Evolutionary conservation across 148 eudicot genomes (phyloP), one percentile per base, ranked within the genome.

Genomic region (Gaultheria prostrata): DNA sequence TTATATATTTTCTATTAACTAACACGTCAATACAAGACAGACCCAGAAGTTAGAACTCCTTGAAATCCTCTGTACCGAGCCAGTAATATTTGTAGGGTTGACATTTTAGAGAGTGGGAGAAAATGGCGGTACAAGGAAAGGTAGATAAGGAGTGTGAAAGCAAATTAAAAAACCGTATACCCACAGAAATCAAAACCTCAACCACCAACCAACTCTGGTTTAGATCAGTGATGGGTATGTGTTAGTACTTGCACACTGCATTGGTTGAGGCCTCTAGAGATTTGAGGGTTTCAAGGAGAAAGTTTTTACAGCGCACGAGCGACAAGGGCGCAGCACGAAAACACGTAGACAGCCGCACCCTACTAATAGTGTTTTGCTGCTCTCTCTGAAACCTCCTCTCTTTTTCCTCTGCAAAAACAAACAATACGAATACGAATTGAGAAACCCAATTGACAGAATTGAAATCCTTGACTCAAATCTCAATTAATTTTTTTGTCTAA

Each of bases 81-180:
- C 83, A 82, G 79, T 72, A 24, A 72, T 30, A 69, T n/a, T 70
- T 28, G 7, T 30, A 67, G 48, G 57, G n/a, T 80, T 70, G 79
- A 80, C 39, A 17, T 15, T 59, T 39, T 80, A 35, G 72, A 45
- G 82, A 82, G 24, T 20, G 67, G n/a, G 91, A 84, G 85, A 86
- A 82, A 86, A 63, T 88, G 88, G 87, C 85, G 90, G 89, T 82
- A 74, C 51, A 90, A 90, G 94, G 83, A 85, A 88, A 90, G 91
- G 88, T 20, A 28, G 51, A 82, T 65, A 12, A 65, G 71, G 53
- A 46, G 8, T 14, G 74, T 82, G 53, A 43, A 69, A 84, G 28
- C 6, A 53, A 15, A 24, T 65, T 65, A 26, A 65, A 65, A 65
- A 65, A 26, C 15, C 12, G 56, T 0, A 3, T 12, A 15, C 56